Conservation (phyloP, 108 stramenopile genomes). For the Skeletonema tropicum region DNA sequence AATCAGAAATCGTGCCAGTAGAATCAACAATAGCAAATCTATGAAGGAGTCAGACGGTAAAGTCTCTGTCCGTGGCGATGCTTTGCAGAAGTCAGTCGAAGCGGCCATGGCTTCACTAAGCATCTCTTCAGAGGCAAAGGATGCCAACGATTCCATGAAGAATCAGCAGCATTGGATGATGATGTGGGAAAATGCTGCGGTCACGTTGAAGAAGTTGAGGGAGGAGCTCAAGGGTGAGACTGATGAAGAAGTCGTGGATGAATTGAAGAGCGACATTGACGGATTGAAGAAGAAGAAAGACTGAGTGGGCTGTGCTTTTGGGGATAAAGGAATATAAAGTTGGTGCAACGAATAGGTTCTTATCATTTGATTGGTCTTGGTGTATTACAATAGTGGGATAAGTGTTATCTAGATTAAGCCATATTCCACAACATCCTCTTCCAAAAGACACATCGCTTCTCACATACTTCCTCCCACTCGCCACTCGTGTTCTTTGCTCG, state of each 20-base stretch:
- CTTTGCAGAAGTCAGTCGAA: background rate
- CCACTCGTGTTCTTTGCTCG: slow-evolving; percentile 14
- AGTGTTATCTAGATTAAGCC: background rate
- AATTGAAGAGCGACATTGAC: slow-evolving; percentile 7
- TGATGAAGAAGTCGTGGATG: slow-evolving; percentile 11
- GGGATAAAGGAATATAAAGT: background rate
- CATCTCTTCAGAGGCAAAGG: background rate
- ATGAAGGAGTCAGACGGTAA: background rate
- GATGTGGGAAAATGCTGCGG: background rate
- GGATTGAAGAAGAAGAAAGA: slow-evolving; percentile 20
- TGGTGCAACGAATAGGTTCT: too few species aligned
- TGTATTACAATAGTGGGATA: background rate
- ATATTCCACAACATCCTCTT: slow-evolving; percentile 27
- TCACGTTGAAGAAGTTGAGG: slow-evolving; percentile 9
- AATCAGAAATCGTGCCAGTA: background rate
- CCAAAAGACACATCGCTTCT: slow-evolving; percentile 30
- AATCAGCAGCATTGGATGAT: slow-evolving; percentile 5
- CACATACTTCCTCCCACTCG: slow-evolving; percentile 35
- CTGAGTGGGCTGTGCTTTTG: slow-evolving; percentile 13
- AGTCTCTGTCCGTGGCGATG: background rate
- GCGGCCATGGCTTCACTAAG: background rate
- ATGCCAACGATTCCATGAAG: background rate
- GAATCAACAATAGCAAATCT: background rate
- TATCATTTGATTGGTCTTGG: too few species aligned
- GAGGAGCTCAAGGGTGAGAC: background rate